Evolutionary conservation across 164 flowering plant species (phyloP).

Genomic region (Malania oleifera): DNA sequence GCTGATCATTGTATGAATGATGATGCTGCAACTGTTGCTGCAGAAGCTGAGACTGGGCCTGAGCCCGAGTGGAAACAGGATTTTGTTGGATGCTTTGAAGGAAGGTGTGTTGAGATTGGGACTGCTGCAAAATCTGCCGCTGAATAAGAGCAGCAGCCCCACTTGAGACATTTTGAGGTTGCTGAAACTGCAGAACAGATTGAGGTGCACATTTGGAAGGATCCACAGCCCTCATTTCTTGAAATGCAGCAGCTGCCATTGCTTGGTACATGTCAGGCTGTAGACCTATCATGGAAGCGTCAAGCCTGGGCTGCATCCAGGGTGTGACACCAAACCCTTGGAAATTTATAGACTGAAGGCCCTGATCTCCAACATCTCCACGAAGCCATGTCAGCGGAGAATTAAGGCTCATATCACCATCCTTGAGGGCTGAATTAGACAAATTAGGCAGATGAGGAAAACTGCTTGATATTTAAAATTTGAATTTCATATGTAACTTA

Average conservation of each 20-base stretch:
- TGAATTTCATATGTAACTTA: background rate
- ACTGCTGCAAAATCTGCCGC: conserved; percentile 55
- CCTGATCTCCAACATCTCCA: conserved; percentile 59
- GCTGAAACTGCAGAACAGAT: conserved; percentile 66
- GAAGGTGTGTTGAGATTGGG: conserved; percentile 54
- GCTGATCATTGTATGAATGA: conserved; percentile 18
- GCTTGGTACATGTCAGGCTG: conserved; percentile 81
- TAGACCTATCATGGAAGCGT: conserved; percentile 68
- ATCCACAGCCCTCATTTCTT: conserved; percentile 68
- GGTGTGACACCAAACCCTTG: conserved; percentile 73
- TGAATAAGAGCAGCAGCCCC: conserved; percentile 44
- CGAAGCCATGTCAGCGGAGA: conserved; percentile 82
- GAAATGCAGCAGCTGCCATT: conserved; percentile 85
- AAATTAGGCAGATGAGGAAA: background rate
- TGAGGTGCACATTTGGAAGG: conserved; percentile 47
- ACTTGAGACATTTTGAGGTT: conserved; percentile 40
- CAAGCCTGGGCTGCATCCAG: conserved; percentile 88
- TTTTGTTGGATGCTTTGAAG: conserved; percentile 44
- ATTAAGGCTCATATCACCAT: conserved; percentile 69
- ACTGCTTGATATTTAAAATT: background rate
- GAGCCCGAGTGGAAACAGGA: conserved; percentile 32
- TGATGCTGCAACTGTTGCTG: conserved; percentile 35
- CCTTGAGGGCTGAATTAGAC: conserved; percentile 45
- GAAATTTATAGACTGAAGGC: conserved; percentile 71
- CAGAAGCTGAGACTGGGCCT: conserved; percentile 22